Conservation (phyloP, 192 early-diverging fungal genomes). For the Rhizophagus clarus region DNA sequence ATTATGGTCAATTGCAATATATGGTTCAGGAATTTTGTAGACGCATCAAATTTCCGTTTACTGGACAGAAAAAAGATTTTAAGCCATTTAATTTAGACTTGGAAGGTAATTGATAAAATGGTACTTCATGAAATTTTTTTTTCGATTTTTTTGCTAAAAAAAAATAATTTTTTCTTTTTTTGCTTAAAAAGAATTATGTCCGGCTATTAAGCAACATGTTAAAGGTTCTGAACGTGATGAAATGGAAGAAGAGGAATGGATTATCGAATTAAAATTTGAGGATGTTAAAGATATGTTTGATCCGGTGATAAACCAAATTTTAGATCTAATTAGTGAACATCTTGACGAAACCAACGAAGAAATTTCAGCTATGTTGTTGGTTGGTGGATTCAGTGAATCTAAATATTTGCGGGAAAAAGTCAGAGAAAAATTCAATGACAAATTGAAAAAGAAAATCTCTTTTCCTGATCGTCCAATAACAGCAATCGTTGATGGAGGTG, state of each 20-base stretch:
- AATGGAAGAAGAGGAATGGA: slow-evolving; percentile 24
- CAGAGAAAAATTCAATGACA: slow-evolving; percentile 46
- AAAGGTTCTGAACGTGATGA: background rate
- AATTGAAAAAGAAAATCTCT: slow-evolving; percentile 44
- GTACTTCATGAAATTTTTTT: too few relatives aligned
- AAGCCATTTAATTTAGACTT: background rate
- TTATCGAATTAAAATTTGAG: slow-evolving; percentile 3
- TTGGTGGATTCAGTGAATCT: slow-evolving; percentile 61
- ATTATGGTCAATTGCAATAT: slow-evolving; percentile 10
- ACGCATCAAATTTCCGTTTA: background rate
- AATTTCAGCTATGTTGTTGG: slow-evolving; percentile 55
- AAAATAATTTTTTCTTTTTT: too few relatives aligned
- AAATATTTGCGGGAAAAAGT: slow-evolving; percentile 55
- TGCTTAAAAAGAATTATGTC: background rate
- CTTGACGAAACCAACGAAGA: slow-evolving; percentile 41
- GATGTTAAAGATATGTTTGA: slow-evolving; percentile 44
- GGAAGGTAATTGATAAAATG: background rate
- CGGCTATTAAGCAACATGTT: background rate
- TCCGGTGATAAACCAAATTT: slow-evolving; percentile 54
- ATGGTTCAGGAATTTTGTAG: slow-evolving; percentile 6
- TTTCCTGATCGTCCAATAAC: slow-evolving; percentile 50
- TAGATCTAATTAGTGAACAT: slow-evolving; percentile 55
- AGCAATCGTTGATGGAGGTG: slow-evolving; percentile 53
- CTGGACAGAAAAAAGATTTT: background rate
- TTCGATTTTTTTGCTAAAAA: too few relatives aligned